A percentile compares a stretch with the other conserved stretches of the same genome.
These are phyloP conservation scores for Fusarium acutatum DNA, from an alignment of 2,329 filamentous ascomycete species.

Conservation along the genomic window DNA sequence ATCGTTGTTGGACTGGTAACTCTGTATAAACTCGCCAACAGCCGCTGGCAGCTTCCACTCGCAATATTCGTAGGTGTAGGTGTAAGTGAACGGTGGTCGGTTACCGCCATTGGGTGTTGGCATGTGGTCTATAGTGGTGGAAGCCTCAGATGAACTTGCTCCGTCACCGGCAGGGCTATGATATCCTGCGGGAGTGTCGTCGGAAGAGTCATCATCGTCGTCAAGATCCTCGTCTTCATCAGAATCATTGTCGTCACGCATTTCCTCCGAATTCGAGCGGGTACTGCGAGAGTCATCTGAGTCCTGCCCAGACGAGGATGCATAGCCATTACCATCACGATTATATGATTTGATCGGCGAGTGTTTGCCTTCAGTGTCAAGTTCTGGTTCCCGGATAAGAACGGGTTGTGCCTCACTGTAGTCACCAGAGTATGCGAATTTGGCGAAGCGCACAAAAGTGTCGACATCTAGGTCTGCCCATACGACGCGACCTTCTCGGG, in stretches of 20 bases:
- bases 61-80: neutral
- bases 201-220: neutral
- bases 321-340: neutral
- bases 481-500: conserved; percentile 33
- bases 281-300: neutral
- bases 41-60: conserved; percentile 8
- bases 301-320: neutral
- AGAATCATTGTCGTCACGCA: neutral
- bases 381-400: neutral
- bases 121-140: conserved; percentile 13
- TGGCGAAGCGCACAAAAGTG: conserved; percentile 42
- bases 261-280: neutral
- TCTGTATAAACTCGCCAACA: neutral
- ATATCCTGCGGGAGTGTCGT: neutral
- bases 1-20: neutral
- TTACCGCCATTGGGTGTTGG: neutral
- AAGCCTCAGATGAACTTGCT: neutral
- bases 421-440: conserved; percentile 38
- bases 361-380: neutral
- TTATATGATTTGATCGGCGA: neutral
- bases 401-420: conserved; percentile 33
- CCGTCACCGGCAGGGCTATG: neutral
- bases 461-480: conserved; percentile 38
- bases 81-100: neutral
- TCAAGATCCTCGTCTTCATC: neutral